Percentiles rank a stretch among this genome's conserved stretches.
These are phyloP conservation scores for Hsuehochloa calcarea DNA, from an alignment of 176 grass and related monocot species.

Conservation along the genomic window DNA sequence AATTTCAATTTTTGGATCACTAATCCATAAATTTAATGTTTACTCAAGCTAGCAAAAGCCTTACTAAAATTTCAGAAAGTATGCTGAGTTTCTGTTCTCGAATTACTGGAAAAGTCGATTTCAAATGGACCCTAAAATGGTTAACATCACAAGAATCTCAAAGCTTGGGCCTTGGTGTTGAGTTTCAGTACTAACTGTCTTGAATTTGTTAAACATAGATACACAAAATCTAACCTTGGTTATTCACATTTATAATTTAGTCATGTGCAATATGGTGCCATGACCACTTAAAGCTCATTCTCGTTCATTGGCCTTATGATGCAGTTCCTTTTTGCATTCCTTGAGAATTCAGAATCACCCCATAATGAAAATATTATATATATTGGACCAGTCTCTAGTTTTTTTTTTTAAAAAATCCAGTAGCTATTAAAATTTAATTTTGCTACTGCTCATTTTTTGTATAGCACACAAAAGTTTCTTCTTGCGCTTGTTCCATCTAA, in stretches of 20 bases:
- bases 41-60: background rate
- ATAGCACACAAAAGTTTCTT: background rate
- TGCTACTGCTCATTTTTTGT: background rate
- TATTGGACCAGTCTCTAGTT: background rate
- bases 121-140: background rate
- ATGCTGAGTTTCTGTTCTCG: background rate
- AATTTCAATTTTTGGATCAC: background rate
- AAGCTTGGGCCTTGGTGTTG: background rate
- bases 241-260: conserved; percentile 7
- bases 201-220: conserved; percentile 14
- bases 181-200: background rate
- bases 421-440: conserved; percentile 8
- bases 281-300: background rate
- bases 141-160: background rate
- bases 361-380: background rate
- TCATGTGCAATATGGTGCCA: background rate
- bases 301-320: conserved; percentile 25
- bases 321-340: background rate
- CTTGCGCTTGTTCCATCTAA: conserved; percentile 30
- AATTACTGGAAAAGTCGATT: background rate
- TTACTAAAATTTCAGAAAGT: background rate
- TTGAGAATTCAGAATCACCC: background rate
- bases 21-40: background rate
- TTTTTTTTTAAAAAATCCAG: background rate
- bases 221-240: conserved; percentile 14